Base-by-base conservation (phyloP, 441 rosid species). In the Flueggea neowawraea region DNA sequence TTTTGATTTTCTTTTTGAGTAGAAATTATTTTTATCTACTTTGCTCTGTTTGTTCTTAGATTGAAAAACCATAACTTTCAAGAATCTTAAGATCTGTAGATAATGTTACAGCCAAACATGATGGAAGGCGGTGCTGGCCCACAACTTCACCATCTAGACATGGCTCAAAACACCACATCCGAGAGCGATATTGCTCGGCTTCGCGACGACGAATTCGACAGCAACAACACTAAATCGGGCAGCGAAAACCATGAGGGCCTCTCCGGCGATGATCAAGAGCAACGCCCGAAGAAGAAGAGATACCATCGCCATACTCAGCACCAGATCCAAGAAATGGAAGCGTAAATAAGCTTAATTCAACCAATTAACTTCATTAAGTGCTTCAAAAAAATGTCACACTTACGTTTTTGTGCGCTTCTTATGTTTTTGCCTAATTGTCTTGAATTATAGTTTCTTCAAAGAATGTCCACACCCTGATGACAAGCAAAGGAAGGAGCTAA, bases 381-480 rank as follows among this genome's bases (percentile, higher is more conserved):
- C 41, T 36, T 36, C n/a, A 36, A 36, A 0, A 14, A 57, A 31
- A 4, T 5, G 48, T 2, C 9, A 36, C 6, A 3, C 41, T 22
- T 16, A 12, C 8, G 14, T 5, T 9, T 45, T 17, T n/a, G 11
- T 16, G 12, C 2, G 12, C 12, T 45, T 45, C 4, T 6, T 53
- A 8, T 31, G 50, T 54, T 11, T 36, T 16, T 16, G 41, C 12
- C 13, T 22, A 1, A 11, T 39, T 51, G 16, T 13, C 33, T 32
- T 55, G 22, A 13, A 31, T 47, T 10, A 12, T 49, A 81, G 95
- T 36, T 76, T 82, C 69, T 79, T 84, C 83, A 87, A 80, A 31
- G 91, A 86, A 72, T 91, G 91, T 69, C 97, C 94, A 0, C 99
- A 94, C 64, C 99, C 99, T 13, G 97, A 94, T 73, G 99, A 89